Conservation (phyloP, 306 rosid genomes). For the Vachellia pachyceras region DNA sequence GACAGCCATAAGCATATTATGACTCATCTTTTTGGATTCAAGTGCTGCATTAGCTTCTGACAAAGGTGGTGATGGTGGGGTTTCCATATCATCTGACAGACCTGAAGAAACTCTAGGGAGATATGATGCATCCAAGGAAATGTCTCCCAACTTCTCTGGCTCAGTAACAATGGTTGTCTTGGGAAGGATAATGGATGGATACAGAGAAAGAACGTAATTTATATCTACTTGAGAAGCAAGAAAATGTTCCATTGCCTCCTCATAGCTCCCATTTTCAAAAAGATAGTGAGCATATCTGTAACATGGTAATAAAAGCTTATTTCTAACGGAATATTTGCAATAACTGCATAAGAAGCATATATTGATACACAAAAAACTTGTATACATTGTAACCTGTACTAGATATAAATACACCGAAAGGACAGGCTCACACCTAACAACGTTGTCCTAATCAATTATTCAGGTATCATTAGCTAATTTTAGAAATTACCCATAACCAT, state of each 20-base stretch:
- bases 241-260: constrained; percentile 98
- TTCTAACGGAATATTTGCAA: constrained; percentile 26
- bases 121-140: constrained; percentile 62
- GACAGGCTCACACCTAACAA: constrained; percentile 18
- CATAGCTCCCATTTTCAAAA: constrained; percentile 92
- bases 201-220: constrained; percentile 87
- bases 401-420: constrained; percentile 26
- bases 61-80: constrained; percentile 47
- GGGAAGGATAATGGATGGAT: constrained; percentile 84
- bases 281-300: constrained; percentile 94
- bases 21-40: constrained; percentile 87
- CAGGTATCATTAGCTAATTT: constrained; percentile 10
- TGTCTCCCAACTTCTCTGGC: constrained; percentile 72
- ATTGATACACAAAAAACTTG: constrained; percentile 21
- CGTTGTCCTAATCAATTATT: constrained; percentile 8
- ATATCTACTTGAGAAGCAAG: constrained; percentile 88
- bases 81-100: constrained; percentile 87
- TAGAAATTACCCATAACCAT: neutral
- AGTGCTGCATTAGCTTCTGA: constrained; percentile 70
- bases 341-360: constrained; percentile 17
- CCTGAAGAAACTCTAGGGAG: constrained; percentile 86
- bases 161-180: constrained; percentile 73
- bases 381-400: neutral
- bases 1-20: constrained; percentile 98
- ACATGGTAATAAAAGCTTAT: constrained; percentile 39